These are phyloP conservation scores for Ilex paraguariensis DNA, from an alignment of 305 asterid species.

Conservation along the genomic window DNA sequence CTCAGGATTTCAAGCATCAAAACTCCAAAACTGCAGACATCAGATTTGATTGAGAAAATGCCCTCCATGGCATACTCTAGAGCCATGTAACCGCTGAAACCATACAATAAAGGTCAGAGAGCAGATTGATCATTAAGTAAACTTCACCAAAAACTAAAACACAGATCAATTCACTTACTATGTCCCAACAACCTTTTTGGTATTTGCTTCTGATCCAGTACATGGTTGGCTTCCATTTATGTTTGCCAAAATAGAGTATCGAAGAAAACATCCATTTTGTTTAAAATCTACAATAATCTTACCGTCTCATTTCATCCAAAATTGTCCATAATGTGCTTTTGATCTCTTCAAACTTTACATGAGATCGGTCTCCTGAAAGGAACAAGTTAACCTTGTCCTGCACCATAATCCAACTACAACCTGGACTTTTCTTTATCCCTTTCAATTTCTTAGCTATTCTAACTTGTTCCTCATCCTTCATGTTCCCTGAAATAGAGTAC, in stretches of 20 bases:
- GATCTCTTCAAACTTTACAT: constrained; percentile 38
- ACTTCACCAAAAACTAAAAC: background rate
- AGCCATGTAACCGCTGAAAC: constrained; percentile 20
- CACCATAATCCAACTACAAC: constrained; percentile 76
- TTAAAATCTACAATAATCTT: constrained; percentile 1
- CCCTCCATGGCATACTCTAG: constrained; percentile 25
- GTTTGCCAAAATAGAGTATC: constrained; percentile 1
- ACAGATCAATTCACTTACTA: constrained; percentile 3
- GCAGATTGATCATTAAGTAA: background rate
- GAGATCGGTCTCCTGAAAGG: constrained; percentile 55
- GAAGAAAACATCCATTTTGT: background rate
- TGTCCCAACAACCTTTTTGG: background rate
- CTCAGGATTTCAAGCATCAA: background rate
- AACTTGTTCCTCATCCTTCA: constrained; percentile 52
- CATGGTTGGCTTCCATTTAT: too few species aligned
- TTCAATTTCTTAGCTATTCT: constrained; percentile 49
- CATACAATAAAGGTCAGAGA: too few species aligned
- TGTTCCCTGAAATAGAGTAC: constrained; percentile 40
- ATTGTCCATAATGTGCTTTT: constrained; percentile 22
- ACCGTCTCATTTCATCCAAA: constrained; percentile 30
- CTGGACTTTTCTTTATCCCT: constrained; percentile 66
- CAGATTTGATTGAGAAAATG: background rate
- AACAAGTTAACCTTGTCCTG: constrained; percentile 43
- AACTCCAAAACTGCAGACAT: background rate
- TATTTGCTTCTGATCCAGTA: constrained; percentile 7